Percentiles rank a stretch among this genome's conserved stretches.
Evolutionary conservation across 441 rosid species (phyloP).

Genomic region (Bruguiera hainesii): DNA sequence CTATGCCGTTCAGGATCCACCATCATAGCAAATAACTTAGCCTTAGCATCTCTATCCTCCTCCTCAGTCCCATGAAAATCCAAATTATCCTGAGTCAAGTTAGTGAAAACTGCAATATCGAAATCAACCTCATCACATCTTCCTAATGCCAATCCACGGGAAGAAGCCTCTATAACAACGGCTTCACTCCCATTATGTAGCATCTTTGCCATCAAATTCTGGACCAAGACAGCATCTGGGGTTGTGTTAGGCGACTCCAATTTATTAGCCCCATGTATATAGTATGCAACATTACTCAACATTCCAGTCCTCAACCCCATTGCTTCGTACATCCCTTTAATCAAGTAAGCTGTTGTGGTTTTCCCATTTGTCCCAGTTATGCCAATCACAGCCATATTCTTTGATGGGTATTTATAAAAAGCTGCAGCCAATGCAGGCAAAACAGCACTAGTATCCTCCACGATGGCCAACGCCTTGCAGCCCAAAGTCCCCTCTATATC

Average conservation of each 20-base stretch:
- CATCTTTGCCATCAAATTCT: slow-evolving; percentile 96
- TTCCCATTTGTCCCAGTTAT: slow-evolving; percentile 81
- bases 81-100: slow-evolving; percentile 52
- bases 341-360: slow-evolving; percentile 69
- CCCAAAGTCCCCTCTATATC: slow-evolving; percentile 86
- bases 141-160: slow-evolving; percentile 61
- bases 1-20: slow-evolving; percentile 85
- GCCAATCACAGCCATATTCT: slow-evolving; percentile 77
- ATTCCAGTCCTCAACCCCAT: slow-evolving; percentile 89
- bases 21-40: slow-evolving; percentile 85
- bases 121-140: slow-evolving; percentile 77
- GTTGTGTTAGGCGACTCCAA: slow-evolving; percentile 50
- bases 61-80: slow-evolving; percentile 70
- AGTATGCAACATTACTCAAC: slow-evolving; percentile 69
- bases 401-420: slow-evolving; percentile 67
- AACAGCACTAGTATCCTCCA: slow-evolving; percentile 75
- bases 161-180: slow-evolving; percentile 84
- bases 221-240: slow-evolving; percentile 82
- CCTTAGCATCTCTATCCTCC: slow-evolving; percentile 72
- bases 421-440: slow-evolving; percentile 86
- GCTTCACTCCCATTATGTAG: slow-evolving; percentile 83
- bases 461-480: slow-evolving; percentile 81
- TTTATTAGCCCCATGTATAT: slow-evolving; percentile 65
- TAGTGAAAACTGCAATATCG: slow-evolving; percentile 85
- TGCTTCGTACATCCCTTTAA: slow-evolving; percentile 79